Base-by-base conservation (phyloP, 2,329 filamentous ascomycete genomes). In the Aspergillus jensenii region DNA sequence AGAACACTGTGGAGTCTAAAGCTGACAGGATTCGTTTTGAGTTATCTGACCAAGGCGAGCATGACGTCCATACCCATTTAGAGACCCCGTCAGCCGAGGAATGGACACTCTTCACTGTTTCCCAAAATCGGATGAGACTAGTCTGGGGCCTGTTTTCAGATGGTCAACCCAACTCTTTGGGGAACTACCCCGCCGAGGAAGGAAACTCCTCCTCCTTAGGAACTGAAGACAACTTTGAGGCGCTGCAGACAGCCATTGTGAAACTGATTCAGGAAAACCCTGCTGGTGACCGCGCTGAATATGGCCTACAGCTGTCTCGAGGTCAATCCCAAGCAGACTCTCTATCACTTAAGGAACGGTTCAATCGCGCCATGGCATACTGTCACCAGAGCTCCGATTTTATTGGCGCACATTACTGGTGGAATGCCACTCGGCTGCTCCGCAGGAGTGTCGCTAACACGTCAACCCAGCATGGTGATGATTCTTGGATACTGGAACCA, bases 261-360 rank as follows among this genome's bases (percentile, higher is more conserved):
- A 92, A 89, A 70, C 80, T 96, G 4, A 89, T 95, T 1, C 85
- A 91, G 67, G 90, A 96, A 62, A 93, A 89, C 60, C 90, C 95
- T 67, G 90, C 92, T 44, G 88, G 89, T 0, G 86, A 88, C 53
- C 85, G 83, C 17, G 62, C 61, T 17, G 67, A 67, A 35, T 66
- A 63, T 45, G 63, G 55, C 5, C 54, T 51, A 4, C 52, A 49
- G 4, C 58, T 55, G 4, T 58, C 55, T 25, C 41, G 60, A 23
- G 55, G 35, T 44, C 17, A 35, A 11, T 27, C 50, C 6, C 59
- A 59, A 17, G 39, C 57, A 39, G 48, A 53, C 6, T 52, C 54
- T 5, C 57, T 62, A 23, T 70, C 73, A 8, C 65, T 78, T 41
- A 73, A 69, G 56, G 68, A 72, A 56, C 65, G 70, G 15, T 77